phyloP scores from a whole-genome alignment of 306 rosid species.

The Trifolium subterraneum region DNA sequence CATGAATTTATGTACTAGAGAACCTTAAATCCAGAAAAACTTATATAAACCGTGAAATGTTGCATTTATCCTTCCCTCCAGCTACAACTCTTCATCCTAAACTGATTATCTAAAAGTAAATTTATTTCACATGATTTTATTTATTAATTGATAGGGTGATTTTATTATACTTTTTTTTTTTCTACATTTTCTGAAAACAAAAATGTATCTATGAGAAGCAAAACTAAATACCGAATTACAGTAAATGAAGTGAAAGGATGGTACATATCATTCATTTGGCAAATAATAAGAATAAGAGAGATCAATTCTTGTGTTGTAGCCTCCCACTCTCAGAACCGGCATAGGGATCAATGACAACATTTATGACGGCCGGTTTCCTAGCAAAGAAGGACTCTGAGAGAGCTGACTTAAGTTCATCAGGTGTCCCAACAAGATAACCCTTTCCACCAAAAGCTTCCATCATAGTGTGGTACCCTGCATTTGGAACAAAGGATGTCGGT shows the following conservation, averaged over 20 bases:
- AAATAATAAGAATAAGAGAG: not conserved
- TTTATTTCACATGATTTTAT: not conserved
- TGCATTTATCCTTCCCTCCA: not conserved
- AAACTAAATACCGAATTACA: not conserved
- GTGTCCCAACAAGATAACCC: slow-evolving; percentile 78
- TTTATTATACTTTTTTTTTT: not conserved
- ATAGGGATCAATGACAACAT: slow-evolving; percentile 81
- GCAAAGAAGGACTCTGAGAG: slow-evolving; percentile 80
- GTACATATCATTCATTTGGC: not conserved
- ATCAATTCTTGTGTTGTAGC: slow-evolving; percentile 88
- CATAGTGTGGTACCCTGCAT: slow-evolving; percentile 75
- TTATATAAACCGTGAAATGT: slow-evolving; percentile 5
- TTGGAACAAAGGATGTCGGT: slow-evolving; percentile 84
- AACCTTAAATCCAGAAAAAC: not conserved
- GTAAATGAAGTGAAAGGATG: slow-evolving; percentile 3
- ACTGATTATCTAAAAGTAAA: not conserved
- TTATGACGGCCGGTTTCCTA: slow-evolving; percentile 76
- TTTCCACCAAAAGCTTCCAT: slow-evolving; percentile 99
- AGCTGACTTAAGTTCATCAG: slow-evolving; percentile 76
- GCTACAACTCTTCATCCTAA: slow-evolving; percentile 11
- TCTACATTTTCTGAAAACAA: not conserved
- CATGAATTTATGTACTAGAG: not conserved
- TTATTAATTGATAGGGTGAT: not conserved
- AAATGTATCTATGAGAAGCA: no score
- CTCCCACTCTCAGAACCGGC: slow-evolving; percentile 98